Base-by-base conservation (phyloP, 2,329 filamentous ascomycete species). In the Talaromyces piceae region DNA sequence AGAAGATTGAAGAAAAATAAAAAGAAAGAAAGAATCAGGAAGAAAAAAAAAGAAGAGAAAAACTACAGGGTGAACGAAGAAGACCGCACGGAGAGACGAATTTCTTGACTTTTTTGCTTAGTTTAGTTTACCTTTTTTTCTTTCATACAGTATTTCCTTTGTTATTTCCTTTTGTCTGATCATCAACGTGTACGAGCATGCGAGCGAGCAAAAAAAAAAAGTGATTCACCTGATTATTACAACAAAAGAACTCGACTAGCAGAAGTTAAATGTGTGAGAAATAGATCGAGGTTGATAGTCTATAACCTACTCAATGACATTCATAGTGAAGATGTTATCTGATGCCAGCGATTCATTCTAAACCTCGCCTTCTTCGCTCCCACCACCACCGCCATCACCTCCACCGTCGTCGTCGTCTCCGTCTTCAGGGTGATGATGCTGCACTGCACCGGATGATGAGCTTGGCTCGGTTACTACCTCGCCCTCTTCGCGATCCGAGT, bases 311-410 rank as follows among this genome's bases (percentile, higher is more conserved):
- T n/a, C n/a, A n/a, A n/a, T n/a, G n/a, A n/a, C n/a, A n/a, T n/a
- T n/a, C n/a, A n/a, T n/a, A n/a, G n/a, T n/a, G n/a, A n/a, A n/a
- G n/a, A n/a, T n/a, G n/a, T n/a, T n/a, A n/a, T n/a, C n/a, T n/a
- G n/a, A n/a, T n/a, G n/a, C n/a, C n/a, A n/a, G n/a, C n/a, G n/a
- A n/a, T n/a, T n/a, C n/a, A 9, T 4, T 25, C 41, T 9, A 52
- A 41, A 72, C 59, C 54, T 73, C 71, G 12, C 71, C 70, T 50
- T 73, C 71, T 55, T 73, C 71, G 48, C 70, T 73, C 3, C 70
- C 69, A 25, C 62, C 67, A 5, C 63, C 68, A 39, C 68, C 67
- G 47, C 58, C 61, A 41, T 57, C 68, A 39, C 68, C 67, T 47
- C 58, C 61, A 41, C 57, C 56, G 6, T 49, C 58, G 31, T 57